phyloP scores from a whole-genome alignment of 768 basidiomycete species.

The Rhodotorula sphaerocarpa region DNA sequence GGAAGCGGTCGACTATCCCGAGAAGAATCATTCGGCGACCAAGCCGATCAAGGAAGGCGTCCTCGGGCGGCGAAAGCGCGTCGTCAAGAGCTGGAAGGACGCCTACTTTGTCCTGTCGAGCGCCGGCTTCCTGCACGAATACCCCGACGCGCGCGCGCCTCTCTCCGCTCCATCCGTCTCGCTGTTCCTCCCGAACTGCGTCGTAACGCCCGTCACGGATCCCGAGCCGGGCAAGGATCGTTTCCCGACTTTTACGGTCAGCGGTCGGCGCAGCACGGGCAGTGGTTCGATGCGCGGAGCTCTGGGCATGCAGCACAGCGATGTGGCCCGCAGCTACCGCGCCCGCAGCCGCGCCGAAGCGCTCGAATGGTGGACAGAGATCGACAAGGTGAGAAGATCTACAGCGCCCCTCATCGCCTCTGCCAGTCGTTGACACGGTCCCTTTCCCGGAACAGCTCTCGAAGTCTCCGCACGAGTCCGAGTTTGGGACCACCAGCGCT shows the following conservation, averaged over 20 bases:
- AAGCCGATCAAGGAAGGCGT: slow-evolving; percentile 11
- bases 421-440: too few species aligned
- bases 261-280: not conserved
- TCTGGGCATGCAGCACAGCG: not conserved
- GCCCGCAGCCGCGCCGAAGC: slow-evolving; percentile 5
- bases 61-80: slow-evolving; percentile 17
- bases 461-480: not conserved
- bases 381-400: slow-evolving; percentile 2
- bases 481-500: not conserved
- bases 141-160: not conserved
- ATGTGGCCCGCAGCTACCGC: not conserved
- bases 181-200: slow-evolving; percentile 15
- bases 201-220: not conserved
- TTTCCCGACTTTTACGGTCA: not conserved
- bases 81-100: slow-evolving; percentile 12
- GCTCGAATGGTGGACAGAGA: not conserved
- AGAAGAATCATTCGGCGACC: slow-evolving; percentile 5
- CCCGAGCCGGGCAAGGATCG: not conserved
- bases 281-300: not conserved
- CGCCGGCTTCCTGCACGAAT: slow-evolving; percentile 18
- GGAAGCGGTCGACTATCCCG: slow-evolving; percentile 3
- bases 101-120: slow-evolving; percentile 21
- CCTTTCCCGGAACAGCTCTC: not conserved
- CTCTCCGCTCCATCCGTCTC: slow-evolving; percentile 3
- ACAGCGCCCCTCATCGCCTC: too few species aligned